phyloP scores from a whole-genome alignment of 2,329 filamentous ascomycete species.

The Pseudocercospora pini-densiflorae region DNA sequence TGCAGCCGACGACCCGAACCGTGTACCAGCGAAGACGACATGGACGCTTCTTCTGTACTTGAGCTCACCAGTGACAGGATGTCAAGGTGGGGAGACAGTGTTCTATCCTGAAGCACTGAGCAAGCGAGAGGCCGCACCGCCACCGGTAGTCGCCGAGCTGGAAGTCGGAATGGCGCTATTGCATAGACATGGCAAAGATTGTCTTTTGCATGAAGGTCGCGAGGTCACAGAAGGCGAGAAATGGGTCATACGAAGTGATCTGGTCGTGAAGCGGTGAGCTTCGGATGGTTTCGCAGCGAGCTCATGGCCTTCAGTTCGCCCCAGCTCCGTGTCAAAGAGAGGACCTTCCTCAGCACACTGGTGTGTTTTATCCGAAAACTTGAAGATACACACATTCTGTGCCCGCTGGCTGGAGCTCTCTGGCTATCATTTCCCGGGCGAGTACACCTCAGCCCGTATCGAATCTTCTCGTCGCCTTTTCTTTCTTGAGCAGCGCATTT shows the following conservation, averaged over 20 bases:
- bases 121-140: constrained; percentile 44
- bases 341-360: no score
- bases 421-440: no score
- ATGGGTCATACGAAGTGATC: constrained; percentile 86
- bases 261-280: constrained; percentile 65
- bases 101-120: constrained; percentile 73
- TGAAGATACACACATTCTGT: no score
- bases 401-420: no score
- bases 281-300: no score
- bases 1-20: constrained; percentile 45
- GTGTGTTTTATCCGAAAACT: no score
- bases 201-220: constrained; percentile 84
- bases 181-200: constrained; percentile 87
- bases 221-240: constrained; percentile 83
- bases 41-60: constrained; percentile 93
- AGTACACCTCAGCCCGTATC: no score
- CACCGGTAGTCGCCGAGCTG: constrained; percentile 70
- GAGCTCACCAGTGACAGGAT: constrained; percentile 74
- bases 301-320: no score
- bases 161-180: constrained; percentile 86
- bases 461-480: no score
- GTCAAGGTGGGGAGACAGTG: constrained; percentile 84
- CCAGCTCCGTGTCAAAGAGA: no score
- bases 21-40: constrained; percentile 70
- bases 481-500: no score